Evolutionary conservation across 2,329 filamentous ascomycete genomes (phyloP), one percentile per base, ranked within the genome.

Genomic region (Neofusicoccum ribis): DNA sequence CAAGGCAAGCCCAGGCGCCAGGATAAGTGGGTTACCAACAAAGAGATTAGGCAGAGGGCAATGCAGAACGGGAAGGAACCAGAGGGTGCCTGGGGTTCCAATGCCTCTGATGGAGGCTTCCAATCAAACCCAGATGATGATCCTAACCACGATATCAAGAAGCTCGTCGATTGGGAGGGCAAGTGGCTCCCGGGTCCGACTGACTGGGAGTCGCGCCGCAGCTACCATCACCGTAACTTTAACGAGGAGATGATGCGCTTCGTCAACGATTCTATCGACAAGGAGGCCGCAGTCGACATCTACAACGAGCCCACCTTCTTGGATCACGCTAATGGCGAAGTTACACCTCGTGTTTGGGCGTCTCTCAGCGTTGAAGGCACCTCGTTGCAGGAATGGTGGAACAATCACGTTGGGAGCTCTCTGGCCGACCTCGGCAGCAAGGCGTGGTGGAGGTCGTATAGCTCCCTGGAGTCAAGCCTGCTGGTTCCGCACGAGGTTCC

Each of bases 141-240:
- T 17, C 49, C 54, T n/a, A n/a, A 65, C 11, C 47, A 65, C 51
- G 75, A 78, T 34, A 68, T 76, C 54, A 73, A 73, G 64, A 73
- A 77, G 64, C 69, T 81, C 2, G 66, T 73, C 4, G 81, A 81
- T 64, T 85, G 79, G 79, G 75, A 81, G 59, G 81, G 82, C 12
- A 73, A 79, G 7, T 79, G 78, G 73, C 72, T 79, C 31, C 81
- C 82, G 2, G 74, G 83, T 23, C 81, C 81, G 2, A 72, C 80
- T 17, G 77, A 82, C 27, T 85, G 83, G 83, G 75, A 79, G 31
- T 70, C 67, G 9, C 76, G 80, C n/a, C 72, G 70, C 39, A 63
- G 68, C 9, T 76, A 70, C 49, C 64, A 63, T 1, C 65, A 72
- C 66, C 74, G 69, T n/a, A 72, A 74, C 69, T 76, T 77, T 41